Conservation (phyloP, 176 grass and related monocot species). For the Zea luxurians region DNA sequence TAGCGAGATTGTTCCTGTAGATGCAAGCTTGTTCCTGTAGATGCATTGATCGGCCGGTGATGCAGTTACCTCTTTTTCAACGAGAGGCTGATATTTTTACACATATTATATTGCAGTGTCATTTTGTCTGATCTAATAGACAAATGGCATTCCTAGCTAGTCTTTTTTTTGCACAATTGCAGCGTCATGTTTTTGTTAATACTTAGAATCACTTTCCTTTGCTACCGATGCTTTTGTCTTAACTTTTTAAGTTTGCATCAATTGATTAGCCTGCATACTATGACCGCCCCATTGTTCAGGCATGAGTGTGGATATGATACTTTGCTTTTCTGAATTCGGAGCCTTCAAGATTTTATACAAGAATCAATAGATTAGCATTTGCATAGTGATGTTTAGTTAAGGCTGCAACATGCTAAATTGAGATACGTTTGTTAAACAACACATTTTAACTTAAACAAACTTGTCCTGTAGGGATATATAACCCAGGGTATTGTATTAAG, state of each 20-base stretch:
- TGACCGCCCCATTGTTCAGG: neutral
- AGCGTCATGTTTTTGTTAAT: neutral
- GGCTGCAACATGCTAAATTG: neutral
- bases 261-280: neutral
- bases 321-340: neutral
- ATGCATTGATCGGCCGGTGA: neutral
- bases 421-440: neutral
- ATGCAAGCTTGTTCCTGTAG: neutral
- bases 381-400: neutral
- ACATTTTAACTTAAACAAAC: neutral
- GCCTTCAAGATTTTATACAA: neutral
- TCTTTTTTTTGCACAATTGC: neutral
- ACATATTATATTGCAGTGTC: neutral
- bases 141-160: neutral
- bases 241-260: conserved; percentile 1
- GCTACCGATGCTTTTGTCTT: neutral
- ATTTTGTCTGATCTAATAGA: neutral
- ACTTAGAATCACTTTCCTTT: neutral
- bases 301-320: neutral
- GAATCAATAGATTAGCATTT: neutral
- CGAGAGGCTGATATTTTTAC: neutral
- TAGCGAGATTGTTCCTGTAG: neutral
- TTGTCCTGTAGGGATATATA: too few relatives aligned
- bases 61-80: neutral
- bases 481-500: too few relatives aligned